Evolutionary conservation across 2,329 filamentous ascomycete genomes (phyloP).

Genomic region (Talaromyces islandicus): DNA sequence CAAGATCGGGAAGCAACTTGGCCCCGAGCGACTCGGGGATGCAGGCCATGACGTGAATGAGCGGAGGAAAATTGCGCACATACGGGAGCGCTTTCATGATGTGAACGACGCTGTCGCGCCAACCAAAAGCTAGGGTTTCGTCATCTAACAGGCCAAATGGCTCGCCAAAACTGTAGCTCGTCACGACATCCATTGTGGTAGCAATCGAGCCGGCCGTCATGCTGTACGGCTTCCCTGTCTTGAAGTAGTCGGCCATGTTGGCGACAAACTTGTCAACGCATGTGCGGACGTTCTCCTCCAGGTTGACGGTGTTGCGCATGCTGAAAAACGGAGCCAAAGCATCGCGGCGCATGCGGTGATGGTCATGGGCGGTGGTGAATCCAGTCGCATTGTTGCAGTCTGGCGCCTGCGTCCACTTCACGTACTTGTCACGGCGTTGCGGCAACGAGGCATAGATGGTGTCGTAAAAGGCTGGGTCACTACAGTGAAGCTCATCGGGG

Average conservation of each 20-base stretch:
- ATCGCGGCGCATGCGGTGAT: conserved; percentile 26
- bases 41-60: background rate
- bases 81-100: background rate
- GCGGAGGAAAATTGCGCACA: background rate
- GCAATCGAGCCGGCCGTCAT: background rate
- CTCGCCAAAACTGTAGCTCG: background rate
- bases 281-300: conserved; percentile 31
- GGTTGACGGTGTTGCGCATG: background rate
- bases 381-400: background rate
- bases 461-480: conserved; percentile 23
- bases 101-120: background rate
- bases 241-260: background rate
- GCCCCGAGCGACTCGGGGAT: background rate
- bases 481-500: conserved; percentile 26
- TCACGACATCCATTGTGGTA: background rate
- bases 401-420: conserved; percentile 23
- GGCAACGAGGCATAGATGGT: conserved; percentile 21
- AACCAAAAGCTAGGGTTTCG: background rate
- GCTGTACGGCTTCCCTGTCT: background rate
- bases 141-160: background rate
- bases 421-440: conserved; percentile 24
- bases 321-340: conserved; percentile 32
- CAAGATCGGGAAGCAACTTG: background rate
- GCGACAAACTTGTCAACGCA: background rate
- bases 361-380: conserved; percentile 20